Conservation (phyloP, 2,329 filamentous ascomycete genomes). For the Lecanicillium sp. region DNA sequence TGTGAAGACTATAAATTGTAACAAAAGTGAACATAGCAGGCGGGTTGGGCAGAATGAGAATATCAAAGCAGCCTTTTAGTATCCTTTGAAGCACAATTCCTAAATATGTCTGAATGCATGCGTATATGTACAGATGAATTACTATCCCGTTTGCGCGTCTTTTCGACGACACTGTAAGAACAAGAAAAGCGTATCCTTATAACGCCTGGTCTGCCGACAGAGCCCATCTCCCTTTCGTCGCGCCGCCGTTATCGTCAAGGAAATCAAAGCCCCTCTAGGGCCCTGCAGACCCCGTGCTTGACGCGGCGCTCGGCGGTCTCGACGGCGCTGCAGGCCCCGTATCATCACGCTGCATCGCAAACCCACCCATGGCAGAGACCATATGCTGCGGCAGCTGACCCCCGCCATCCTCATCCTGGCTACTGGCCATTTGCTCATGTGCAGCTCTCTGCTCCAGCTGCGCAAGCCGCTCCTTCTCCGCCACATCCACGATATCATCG, state of each 20-base stretch:
- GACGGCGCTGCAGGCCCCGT: conserved; percentile 24
- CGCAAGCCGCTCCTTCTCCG: conserved; percentile 48
- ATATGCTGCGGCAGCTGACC: conserved; percentile 17
- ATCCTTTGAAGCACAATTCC: too few relatives aligned
- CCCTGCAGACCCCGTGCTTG: conserved; percentile 34
- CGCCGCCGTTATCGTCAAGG: not conserved
- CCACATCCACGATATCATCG: conserved; percentile 53
- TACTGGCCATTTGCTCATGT: conserved; percentile 26
- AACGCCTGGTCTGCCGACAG: conserved; percentile 1
- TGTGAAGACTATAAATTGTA: too few relatives aligned
- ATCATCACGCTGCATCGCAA: conserved; percentile 31
- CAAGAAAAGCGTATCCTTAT: too few relatives aligned
- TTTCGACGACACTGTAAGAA: too few relatives aligned
- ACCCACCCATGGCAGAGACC: conserved; percentile 24
- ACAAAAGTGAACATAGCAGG: too few relatives aligned
- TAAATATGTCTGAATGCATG: too few relatives aligned
- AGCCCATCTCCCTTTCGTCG: conserved; percentile 17
- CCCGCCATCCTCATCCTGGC: conserved; percentile 24
- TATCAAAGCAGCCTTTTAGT: too few relatives aligned
- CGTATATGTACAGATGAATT: too few relatives aligned
- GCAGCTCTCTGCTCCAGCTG: conserved; percentile 40
- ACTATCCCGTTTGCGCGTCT: too few relatives aligned
- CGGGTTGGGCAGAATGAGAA: too few relatives aligned
- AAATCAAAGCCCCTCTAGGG: conserved; percentile 16
- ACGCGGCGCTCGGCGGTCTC: conserved; percentile 29